Evolutionary conservation across 495 filamentous ascomycete species (phyloP).

Genomic region (Xylaria flabelliformis): DNA sequence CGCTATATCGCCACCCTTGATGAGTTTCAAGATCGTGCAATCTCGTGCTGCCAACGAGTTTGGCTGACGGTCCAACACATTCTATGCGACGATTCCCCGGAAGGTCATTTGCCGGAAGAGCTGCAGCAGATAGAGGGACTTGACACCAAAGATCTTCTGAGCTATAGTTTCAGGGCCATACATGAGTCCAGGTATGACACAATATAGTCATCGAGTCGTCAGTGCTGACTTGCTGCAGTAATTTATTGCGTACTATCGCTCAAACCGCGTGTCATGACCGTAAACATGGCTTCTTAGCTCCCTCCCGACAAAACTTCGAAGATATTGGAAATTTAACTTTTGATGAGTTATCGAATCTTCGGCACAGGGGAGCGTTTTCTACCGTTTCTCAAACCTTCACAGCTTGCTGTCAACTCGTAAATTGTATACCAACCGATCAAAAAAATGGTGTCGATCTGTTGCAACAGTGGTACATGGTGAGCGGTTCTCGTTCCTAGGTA

Average conservation of each 20-base stretch:
- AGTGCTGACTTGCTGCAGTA: slow-evolving; percentile 44
- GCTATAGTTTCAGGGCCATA: slow-evolving; percentile 90
- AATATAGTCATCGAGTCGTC: background rate
- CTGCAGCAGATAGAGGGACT: slow-evolving; percentile 69
- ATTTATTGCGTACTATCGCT: slow-evolving; percentile 64
- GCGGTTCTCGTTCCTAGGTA: slow-evolving; percentile 21
- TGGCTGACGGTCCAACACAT: slow-evolving; percentile 78
- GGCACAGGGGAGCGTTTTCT: slow-evolving; percentile 93
- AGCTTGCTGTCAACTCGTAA: slow-evolving; percentile 68
- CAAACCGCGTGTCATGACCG: slow-evolving; percentile 47
- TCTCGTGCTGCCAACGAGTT: slow-evolving; percentile 63
- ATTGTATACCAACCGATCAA: slow-evolving; percentile 49
- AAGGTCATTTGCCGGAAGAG: slow-evolving; percentile 81
- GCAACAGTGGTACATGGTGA: slow-evolving; percentile 73
- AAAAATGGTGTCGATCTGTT: slow-evolving; percentile 46
- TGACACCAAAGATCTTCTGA: slow-evolving; percentile 84
- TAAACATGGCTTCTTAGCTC: slow-evolving; percentile 41
- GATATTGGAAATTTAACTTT: slow-evolving; percentile 74
- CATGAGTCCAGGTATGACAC: slow-evolving; percentile 81
- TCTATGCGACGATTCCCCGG: slow-evolving; percentile 89
- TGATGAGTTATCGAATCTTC: slow-evolving; percentile 77
- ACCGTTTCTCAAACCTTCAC: slow-evolving; percentile 89
- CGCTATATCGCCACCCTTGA: slow-evolving; percentile 48
- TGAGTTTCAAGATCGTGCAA: slow-evolving; percentile 60
- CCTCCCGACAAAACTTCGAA: slow-evolving; percentile 53